Base-by-base conservation (phyloP, 148 eudicot species). In the Limonium bicolor region DNA sequence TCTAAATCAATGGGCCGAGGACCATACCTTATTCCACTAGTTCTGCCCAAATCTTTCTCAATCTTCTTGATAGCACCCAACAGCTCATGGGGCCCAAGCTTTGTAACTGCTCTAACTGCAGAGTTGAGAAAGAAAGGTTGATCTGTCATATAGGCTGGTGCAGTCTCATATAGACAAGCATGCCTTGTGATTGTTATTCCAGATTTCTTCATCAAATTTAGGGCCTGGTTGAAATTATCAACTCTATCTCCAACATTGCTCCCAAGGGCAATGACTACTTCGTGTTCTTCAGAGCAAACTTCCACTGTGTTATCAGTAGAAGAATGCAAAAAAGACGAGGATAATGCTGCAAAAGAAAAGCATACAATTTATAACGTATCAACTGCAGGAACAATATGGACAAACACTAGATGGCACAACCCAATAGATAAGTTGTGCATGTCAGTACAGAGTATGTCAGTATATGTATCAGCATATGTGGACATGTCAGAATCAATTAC, bases 1-100 rank as follows among this genome's bases (percentile, higher is more conserved):
- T 84, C 95, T 57, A 88, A 62, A 61, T 88, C 95, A 34, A 84
- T 77, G 1, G 79, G 82, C 57, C 97, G 70, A 28, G 94, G 97
- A 20, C 97, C 97, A 41, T 88, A 84, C 56, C 94, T 66, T 61
- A 88, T 68, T 25, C 94, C 94, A 16, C 53, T 62, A 12, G 95
- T 75, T 36, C 94, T 77, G 29, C 97, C 97, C 71, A 88, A 54
- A 32, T 77, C 92, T 58, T 65, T 82, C 61, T 88, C 97, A 10
- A 83, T 88, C 58, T 74, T 85, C 70, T 88, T 88, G 22, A 88
- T 72, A 20, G 36, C 56, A 7, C 50, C 54, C 33, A 88, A 60
- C 12, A 88, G 62, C 50, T 83, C 88, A 32, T 80, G 83, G 4
- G 97, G 94, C 15, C 76, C 75, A 2, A 74, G 79, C 43, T 70